Evolutionary conservation across 2,329 filamentous ascomycete species (phyloP), one percentile per base, ranked within the genome.

Genomic region (Claviceps purpurea): DNA sequence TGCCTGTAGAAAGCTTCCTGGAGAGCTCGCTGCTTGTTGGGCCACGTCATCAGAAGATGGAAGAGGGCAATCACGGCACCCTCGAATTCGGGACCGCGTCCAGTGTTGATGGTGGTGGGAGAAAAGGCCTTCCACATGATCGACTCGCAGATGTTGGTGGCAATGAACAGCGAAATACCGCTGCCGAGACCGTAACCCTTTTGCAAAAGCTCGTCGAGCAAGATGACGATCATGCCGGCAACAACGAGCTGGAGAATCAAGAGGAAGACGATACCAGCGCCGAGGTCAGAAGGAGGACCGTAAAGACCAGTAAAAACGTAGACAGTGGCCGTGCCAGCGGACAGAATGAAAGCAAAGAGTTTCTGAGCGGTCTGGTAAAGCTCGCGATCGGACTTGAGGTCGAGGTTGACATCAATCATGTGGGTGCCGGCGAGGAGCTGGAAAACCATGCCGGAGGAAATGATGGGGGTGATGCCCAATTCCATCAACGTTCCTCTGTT

Each of bases 101-200:
- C 93, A 60, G 94, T 98, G 81, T 98, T 98, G 77, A 97, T 94
- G 68, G 93, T 97, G 55, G 90, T 97, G 53, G 94, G 94, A 50
- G 91, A 97, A 79, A 98, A 97, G 50, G 94, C 93, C 81, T 96
- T 96, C 93, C 93, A 98, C 76, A 98, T 87, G 71, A 98, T 98
- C 53, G 91, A 96, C 79, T 98, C 93, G 87, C 93, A 98, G 67
- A 98, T 97, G 81, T 97, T 97, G 77, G 93, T 98, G 61, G 93
- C 93, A 68, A 98, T 98, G 81, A 98, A 98, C 58, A 98, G 87
- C 47, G 91, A 97, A 70, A 98, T 98, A 74, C 93, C 93, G 68
- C 88, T 95, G 73, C 93, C 93, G 59, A 98, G 85, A 72, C 93
- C 93, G 66, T 98, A 98, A 61, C 93, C 93, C 82, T 98, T 98